Evolutionary conservation across 306 rosid genomes (phyloP), one percentile per base, ranked within the genome.

Genomic region (Quillaja saponaria): DNA sequence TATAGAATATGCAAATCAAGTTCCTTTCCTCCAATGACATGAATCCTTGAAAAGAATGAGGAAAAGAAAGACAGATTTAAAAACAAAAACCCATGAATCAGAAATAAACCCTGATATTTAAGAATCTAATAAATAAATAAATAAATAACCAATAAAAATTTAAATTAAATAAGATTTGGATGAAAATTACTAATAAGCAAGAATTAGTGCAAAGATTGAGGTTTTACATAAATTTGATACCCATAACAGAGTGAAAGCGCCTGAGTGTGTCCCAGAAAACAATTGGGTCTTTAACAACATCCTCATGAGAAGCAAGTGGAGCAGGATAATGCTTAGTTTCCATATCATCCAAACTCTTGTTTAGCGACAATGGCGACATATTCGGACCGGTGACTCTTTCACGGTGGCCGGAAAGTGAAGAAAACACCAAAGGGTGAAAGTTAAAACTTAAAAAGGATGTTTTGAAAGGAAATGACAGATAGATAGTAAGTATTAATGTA

Each of bases 11-110:
- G 97, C 87, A 94, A 85, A 69, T 94, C 96, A 25, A 94, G 88
- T 50, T 94, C 96, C 78, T 87, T 89, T 31, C 99, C 99, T 59
- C 99, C 99, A 71, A 89, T 89, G 74, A 94, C 99, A 76, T 96
- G 99, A 76, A 89, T 71, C 97, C 99, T 94, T 74, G 1, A 52
- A 10, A 71, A 18, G 18, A 57, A 45, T 20, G 45, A 16, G 33
- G 31, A 67, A 19, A n/a, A 58, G n/a, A 64, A 59, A 3, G 8
- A 35, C 34, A 41, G 17, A 56, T 76, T 33, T 40, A 61, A 61
- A 2, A 48, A 17, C 57, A 56, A 42, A 64, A 37, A 31, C 42
- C 0, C 25, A 33, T 8, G 19, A 41, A 51, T 14, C 14, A 21
- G 21, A 42, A 34, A n/a, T 9, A 20, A 20, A 25, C 57, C 55